A percentile compares a stretch with the other conserved stretches of the same genome.
Conservation (phyloP, 2,329 filamentous ascomycete genomes). For the Aspergillus transmontanensis region DNA sequence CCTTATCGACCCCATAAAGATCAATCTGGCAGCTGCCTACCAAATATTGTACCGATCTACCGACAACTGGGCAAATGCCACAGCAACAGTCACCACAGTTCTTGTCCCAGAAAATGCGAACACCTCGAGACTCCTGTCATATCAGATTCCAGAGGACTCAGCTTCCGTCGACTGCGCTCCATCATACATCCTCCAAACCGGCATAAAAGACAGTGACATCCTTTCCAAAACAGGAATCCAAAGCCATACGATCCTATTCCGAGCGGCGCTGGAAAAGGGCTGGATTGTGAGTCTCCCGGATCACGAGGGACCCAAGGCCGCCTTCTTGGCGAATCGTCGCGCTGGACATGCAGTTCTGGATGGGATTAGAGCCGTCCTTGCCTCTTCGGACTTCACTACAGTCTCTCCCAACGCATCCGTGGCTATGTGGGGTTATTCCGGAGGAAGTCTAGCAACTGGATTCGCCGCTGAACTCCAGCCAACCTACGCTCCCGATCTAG, state of each 20-base stretch:
- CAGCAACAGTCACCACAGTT: constrained; percentile 3
- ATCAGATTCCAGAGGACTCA: constrained; percentile 4
- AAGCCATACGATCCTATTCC: neutral
- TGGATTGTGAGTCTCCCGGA: neutral
- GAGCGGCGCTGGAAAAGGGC: neutral
- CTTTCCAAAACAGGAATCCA: neutral
- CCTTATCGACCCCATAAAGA: neutral
- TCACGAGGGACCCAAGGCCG: neutral
- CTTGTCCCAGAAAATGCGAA: constrained; percentile 5
- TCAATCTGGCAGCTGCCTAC: neutral
- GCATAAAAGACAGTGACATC: neutral
- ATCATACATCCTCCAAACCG: neutral
- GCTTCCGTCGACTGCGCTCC: neutral
- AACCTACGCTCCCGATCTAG: neutral
- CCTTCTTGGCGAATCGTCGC: neutral
- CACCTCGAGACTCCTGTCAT: neutral
- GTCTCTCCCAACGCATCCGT: neutral
- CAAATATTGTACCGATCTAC: neutral
- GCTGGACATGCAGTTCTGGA: neutral
- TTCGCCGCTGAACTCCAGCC: neutral
- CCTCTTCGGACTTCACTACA: neutral
- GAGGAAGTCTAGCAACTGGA: neutral
- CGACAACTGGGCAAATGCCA: neutral
- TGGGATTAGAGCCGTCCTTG: neutral
- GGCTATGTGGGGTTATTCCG: neutral